Percentiles rank a stretch among this genome's conserved stretches.
phyloP scores from a whole-genome alignment of 2,329 filamentous ascomycete species.

The Trichoderma sp. region DNA sequence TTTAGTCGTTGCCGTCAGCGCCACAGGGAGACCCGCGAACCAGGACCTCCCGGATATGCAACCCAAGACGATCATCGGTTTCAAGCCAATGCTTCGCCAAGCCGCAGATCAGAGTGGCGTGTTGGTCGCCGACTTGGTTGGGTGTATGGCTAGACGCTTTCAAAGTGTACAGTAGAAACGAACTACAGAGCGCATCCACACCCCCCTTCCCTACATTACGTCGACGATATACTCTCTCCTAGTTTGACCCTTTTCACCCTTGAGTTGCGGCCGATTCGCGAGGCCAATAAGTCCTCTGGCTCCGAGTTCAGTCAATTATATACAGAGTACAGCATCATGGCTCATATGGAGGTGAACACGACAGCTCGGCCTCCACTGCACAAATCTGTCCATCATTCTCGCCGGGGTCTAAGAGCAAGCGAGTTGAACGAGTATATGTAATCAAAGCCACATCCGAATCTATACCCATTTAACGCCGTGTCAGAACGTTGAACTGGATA shows the following conservation, averaged over 20 bases:
- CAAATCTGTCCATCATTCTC: too few relatives aligned
- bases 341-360: neutral
- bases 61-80: neutral
- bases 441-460: neutral
- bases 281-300: neutral
- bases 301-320: neutral
- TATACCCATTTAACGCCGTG: neutral
- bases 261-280: neutral
- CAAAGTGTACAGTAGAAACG: neutral
- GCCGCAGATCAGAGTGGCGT: too few relatives aligned
- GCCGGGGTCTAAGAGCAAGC: neutral
- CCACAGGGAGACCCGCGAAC: neutral
- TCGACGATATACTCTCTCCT: neutral
- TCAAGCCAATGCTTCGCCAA: neutral
- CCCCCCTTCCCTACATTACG: neutral
- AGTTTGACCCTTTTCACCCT: neutral
- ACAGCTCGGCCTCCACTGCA: neutral
- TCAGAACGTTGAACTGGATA: neutral
- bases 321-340: neutral
- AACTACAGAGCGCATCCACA: neutral
- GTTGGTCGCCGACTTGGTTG: neutral
- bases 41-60: neutral
- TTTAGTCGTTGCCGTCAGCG: neutral
- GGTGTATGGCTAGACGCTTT: neutral
- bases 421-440: neutral